Percentiles rank a stretch among this genome's conserved stretches.
Evolutionary conservation across 176 grass and related monocot species (phyloP).

Genomic region (Oryza australiensis): DNA sequence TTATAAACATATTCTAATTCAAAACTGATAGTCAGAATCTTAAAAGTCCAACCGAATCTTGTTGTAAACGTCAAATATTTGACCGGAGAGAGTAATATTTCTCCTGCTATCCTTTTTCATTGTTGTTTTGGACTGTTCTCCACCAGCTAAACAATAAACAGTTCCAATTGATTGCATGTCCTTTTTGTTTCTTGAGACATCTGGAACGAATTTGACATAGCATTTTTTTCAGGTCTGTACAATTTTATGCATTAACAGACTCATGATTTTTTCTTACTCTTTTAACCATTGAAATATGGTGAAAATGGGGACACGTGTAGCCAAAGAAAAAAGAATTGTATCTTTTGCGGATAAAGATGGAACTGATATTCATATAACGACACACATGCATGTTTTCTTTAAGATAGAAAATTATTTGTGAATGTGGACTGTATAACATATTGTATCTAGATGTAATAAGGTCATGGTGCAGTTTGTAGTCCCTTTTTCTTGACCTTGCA

Average conservation of each 20-base stretch:
- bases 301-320: neutral
- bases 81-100: no score
- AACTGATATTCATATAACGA: neutral
- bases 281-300: neutral
- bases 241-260: neutral
- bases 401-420: neutral
- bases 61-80: no score
- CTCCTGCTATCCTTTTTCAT: slow-evolving; percentile 6
- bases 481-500: neutral
- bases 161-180: neutral
- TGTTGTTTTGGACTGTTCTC: slow-evolving; percentile 17
- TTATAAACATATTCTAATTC: no score
- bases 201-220: neutral
- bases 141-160: neutral
- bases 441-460: slow-evolving; percentile 14
- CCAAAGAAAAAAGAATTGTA: neutral
- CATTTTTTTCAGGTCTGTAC: neutral
- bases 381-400: neutral
- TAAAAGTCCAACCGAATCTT: no score
- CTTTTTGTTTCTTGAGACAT: neutral
- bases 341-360: neutral
- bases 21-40: no score
- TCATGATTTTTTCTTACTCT: neutral
- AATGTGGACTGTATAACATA: neutral
- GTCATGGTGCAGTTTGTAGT: neutral